Percentiles rank a stretch among this genome's conserved stretches.
Evolutionary conservation across 2,329 filamentous ascomycete genomes (phyloP).

Genomic region (Colletotrichum brevisporum): DNA sequence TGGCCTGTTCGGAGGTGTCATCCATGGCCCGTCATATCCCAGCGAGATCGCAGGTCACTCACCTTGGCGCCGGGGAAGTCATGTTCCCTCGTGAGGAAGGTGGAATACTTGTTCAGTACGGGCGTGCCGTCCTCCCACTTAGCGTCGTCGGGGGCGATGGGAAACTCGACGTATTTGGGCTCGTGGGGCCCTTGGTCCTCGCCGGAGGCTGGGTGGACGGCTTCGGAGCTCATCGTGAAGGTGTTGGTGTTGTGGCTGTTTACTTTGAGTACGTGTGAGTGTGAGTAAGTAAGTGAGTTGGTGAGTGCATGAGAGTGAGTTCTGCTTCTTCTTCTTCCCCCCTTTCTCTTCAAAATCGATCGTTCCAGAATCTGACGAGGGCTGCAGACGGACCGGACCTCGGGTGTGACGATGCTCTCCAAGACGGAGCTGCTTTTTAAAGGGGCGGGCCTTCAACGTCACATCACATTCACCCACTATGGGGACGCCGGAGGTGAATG

Average conservation of each 20-base stretch:
- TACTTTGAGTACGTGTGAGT: background rate
- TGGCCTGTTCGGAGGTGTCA: constrained; percentile 71
- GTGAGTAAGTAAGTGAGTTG: too few relatives aligned
- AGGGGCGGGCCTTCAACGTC: background rate
- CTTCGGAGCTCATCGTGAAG: background rate
- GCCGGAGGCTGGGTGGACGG: constrained; percentile 19
- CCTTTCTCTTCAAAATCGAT: background rate
- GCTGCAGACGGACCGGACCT: background rate
- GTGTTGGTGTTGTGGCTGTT: background rate
- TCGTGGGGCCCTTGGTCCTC: constrained; percentile 22
- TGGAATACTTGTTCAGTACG: constrained; percentile 23
- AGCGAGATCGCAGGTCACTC: background rate
- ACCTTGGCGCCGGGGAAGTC: constrained; percentile 28
- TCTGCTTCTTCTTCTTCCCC: too few relatives aligned
- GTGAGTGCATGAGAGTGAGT: too few relatives aligned
- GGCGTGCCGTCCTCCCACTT: constrained; percentile 26
- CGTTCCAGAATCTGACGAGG: background rate
- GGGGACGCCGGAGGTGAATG: background rate
- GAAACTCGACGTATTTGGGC: constrained; percentile 22
- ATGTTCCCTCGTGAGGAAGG: constrained; percentile 22
- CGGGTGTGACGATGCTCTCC: background rate
- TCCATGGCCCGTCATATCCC: background rate
- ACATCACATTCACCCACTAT: background rate
- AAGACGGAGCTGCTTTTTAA: background rate
- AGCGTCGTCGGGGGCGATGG: constrained; percentile 16